These are phyloP conservation scores for Sarocladiaceae sp. DNA, from an alignment of 2,329 filamentous ascomycete genomes.

Conservation along the genomic window DNA sequence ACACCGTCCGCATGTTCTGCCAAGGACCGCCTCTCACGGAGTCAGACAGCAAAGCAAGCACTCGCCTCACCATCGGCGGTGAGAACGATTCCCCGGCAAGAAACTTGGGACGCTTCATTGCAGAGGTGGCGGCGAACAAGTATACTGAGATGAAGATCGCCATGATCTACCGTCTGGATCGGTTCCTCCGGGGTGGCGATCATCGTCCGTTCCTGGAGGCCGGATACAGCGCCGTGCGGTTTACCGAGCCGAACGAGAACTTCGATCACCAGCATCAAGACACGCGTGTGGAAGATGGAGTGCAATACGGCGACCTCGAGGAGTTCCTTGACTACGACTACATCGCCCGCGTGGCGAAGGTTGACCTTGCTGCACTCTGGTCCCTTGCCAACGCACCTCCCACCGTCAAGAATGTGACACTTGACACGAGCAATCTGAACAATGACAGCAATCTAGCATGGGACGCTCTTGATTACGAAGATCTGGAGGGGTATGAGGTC, in stretches of 20 bases:
- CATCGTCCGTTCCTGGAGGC: conserved; percentile 47
- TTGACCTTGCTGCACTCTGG: conserved; percentile 50
- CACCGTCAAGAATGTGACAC: conserved; percentile 39
- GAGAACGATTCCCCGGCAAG: conserved; percentile 51
- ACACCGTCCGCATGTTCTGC: conserved; percentile 49
- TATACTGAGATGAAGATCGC: conserved; percentile 49
- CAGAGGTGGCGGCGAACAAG: conserved; percentile 45
- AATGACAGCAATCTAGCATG: conserved; percentile 46
- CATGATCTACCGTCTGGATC: conserved; percentile 49
- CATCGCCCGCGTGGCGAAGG: conserved; percentile 44
- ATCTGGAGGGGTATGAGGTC: conserved; percentile 43
- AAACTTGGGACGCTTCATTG: conserved; percentile 47
- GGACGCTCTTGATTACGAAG: conserved; percentile 30
- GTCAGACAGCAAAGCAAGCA: conserved; percentile 26
- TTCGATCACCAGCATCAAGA: conserved; percentile 54
- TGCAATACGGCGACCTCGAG: conserved; percentile 47
- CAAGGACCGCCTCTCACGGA: conserved; percentile 41
- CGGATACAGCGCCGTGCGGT: conserved; percentile 49
- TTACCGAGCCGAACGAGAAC: conserved; percentile 52
- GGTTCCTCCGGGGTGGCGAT: conserved; percentile 51
- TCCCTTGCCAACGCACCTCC: conserved; percentile 45
- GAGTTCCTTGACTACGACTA: conserved; percentile 53
- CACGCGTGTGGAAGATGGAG: conserved; percentile 39
- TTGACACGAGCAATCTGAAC: conserved; percentile 37
- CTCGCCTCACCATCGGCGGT: conserved; percentile 37